Base-by-base conservation (phyloP, 1,284 basidiomycete species). In the Fistulinella cinereoalba region DNA sequence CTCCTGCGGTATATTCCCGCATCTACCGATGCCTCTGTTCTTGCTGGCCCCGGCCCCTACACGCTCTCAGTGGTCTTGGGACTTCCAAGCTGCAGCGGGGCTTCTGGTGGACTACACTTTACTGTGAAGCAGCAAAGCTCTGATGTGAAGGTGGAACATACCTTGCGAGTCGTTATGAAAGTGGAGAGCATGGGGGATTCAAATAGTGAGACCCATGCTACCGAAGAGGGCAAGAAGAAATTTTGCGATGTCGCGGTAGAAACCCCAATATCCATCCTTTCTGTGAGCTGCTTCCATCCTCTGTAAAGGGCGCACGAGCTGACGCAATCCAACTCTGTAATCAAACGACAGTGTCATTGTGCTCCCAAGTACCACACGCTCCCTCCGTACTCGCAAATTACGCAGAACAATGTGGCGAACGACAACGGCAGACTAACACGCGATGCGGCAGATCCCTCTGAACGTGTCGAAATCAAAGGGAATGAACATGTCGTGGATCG, bases 221-320 rank as follows among this genome's bases (percentile, higher is more conserved):
- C 82, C 61, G 84, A 75, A 5, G 46, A 46, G 2, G 43, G 85
- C 18, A 85, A 81, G 60, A 74, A 81, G 51, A 92, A 88, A 67
- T 69, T n/a, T n/a, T n/a, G 90, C 67, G 95, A 98, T 64, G 93
- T 98, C 57, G 85, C 96, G 43, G 81, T 98, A 37, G 91, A 92
- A 61, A 83, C 83, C 0, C 91, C 91, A 0, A 74, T 95, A 15
- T 79, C 86, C 37, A 80, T 92, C 46, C 79, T 92, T 41, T 90
- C 88, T 1, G 89, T 92, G 52, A 51, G 56, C 18, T 9, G 21
- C n/a, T n/a, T 10, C 21, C 29, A 24, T 36, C 16, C 42, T 33
- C 23, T 11, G 16, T n/a, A n/a, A n/a, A n/a, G n/a, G n/a, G n/a
- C n/a, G n/a, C n/a, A n/a, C n/a, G n/a, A n/a, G n/a, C n/a, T n/a